Evolutionary conservation across 2,329 filamentous ascomycete genomes (phyloP).

Genomic region (Leptographium radiaticola): DNA sequence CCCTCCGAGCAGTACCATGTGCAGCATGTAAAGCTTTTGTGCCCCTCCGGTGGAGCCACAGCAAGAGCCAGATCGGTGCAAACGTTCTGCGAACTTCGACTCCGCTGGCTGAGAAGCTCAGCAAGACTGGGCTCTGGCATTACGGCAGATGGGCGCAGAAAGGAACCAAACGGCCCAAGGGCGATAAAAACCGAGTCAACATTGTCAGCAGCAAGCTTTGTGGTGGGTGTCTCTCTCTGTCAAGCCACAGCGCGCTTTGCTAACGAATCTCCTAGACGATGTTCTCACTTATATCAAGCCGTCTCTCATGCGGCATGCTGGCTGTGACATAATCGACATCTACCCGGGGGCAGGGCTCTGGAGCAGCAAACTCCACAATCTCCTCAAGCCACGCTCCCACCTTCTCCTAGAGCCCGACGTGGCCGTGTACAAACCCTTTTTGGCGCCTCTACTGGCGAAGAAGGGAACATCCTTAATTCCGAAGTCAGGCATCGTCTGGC

Average conservation of each 20-base stretch:
- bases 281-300: conserved; percentile 55
- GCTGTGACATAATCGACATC: conserved; percentile 78
- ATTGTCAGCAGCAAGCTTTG: conserved; percentile 38
- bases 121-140: conserved; percentile 11
- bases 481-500: conserved; percentile 46
- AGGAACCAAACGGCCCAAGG: conserved; percentile 6
- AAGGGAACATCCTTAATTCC: conserved; percentile 37
- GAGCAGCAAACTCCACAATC: conserved; percentile 62
- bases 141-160: conserved; percentile 6
- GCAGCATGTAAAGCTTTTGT: background rate
- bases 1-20: background rate
- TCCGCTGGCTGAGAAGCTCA: conserved; percentile 12
- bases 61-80: background rate
- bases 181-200: conserved; percentile 34
- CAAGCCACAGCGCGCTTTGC: too few relatives aligned
- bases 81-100: conserved; percentile 1
- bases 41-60: background rate
- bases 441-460: conserved; percentile 41
- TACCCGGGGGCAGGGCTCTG: conserved; percentile 71
- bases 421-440: conserved; percentile 43
- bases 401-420: conserved; percentile 65
- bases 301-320: conserved; percentile 54
- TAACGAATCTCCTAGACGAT: conserved; percentile 40
- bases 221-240: conserved; percentile 19
- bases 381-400: conserved; percentile 67